Base-by-base conservation (phyloP, 176 grass and related monocot species). In the Oryza australiensis region DNA sequence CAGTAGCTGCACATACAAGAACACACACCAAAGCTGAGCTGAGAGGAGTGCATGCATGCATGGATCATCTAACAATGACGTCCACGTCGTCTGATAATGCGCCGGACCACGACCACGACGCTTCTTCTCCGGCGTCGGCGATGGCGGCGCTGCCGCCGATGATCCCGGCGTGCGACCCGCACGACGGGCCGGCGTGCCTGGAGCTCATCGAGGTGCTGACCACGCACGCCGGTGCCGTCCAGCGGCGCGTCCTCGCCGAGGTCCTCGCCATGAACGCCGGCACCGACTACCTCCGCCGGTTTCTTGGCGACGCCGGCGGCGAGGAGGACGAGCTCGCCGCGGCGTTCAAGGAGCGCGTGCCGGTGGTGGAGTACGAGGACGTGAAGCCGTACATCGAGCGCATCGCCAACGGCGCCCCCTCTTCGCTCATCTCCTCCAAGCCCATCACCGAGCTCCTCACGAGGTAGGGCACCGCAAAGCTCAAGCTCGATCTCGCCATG, bases 381-480 rank as follows among this genome's bases (percentile, higher is more conserved):
- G 75, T 95, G 12, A 95, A 88, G 79, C 79, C 87, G 32, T 92
- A 90, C 83, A 88, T 95, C 53, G 93, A 90, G 70, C 87, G 90
- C 46, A 89, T 95, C 66, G 87, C 93, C 60, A 90, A 81, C 75
- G 93, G 93, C 27, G 90, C 82, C 49, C 82, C 90, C 1, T 92
- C 85, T 9, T 60, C 69, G 13, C 84, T 95, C 51, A 88, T 95
- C 90, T 95, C 85, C 68, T 65, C 79, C 48, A 82, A 88, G 45
- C 80, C 85, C 69, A 90, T 95, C 77, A 87, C 83, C 62, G 93
- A 95, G 78, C 90, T 95, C 62, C 87, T 95, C 34, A 95, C 90
- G 4, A 94, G 92, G 92, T 94, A 60, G 53, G 18, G 14, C 34
- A 35, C 4, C 33, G 33, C 33, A 34, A 40, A 40, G 38, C 38